Conservation (phyloP, 2,329 filamentous ascomycete species). For the Neobulgaria alba region DNA sequence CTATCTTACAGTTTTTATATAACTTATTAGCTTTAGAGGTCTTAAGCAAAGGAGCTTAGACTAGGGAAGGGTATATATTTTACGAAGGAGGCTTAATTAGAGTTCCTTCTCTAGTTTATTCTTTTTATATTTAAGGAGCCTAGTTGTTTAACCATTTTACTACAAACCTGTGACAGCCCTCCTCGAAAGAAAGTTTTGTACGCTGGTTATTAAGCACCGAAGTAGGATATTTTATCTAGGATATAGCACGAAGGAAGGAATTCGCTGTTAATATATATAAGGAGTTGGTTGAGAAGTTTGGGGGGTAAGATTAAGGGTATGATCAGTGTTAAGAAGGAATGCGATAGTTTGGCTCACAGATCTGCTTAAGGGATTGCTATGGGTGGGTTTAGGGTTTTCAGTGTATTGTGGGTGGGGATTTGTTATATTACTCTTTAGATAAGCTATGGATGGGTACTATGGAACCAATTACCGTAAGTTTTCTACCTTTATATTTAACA, state of each 20-base stretch:
- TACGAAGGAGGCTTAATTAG: too few relatives aligned
- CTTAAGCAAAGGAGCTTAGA: too few relatives aligned
- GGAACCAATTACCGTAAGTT: constrained; percentile 64
- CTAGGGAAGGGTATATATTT: too few relatives aligned
- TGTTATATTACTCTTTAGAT: constrained; percentile 72
- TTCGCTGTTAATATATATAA: constrained; percentile 80
- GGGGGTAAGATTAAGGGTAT: constrained; percentile 59
- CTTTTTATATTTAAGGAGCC: too few relatives aligned
- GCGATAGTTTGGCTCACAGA: constrained; percentile 67
- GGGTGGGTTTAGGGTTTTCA: constrained; percentile 64
- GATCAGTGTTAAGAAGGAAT: constrained; percentile 70
- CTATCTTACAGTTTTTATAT: too few relatives aligned
- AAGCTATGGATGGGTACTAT: constrained; percentile 36
- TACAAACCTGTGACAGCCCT: too few relatives aligned
- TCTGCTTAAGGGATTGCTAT: constrained; percentile 73
- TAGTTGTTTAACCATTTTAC: too few relatives aligned
- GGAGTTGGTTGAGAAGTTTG: constrained; percentile 65
- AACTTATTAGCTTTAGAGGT: too few relatives aligned
- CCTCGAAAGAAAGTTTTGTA: constrained; percentile 54
- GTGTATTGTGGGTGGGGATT: constrained; percentile 62
- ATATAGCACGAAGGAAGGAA: constrained; percentile 75
- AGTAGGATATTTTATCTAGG: constrained; percentile 87
- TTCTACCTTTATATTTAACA: not conserved
- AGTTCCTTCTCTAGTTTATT: too few relatives aligned
- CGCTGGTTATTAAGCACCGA: constrained; percentile 85